phyloP scores from a whole-genome alignment of 306 rosid genomes.

The Vigna nakashimae region DNA sequence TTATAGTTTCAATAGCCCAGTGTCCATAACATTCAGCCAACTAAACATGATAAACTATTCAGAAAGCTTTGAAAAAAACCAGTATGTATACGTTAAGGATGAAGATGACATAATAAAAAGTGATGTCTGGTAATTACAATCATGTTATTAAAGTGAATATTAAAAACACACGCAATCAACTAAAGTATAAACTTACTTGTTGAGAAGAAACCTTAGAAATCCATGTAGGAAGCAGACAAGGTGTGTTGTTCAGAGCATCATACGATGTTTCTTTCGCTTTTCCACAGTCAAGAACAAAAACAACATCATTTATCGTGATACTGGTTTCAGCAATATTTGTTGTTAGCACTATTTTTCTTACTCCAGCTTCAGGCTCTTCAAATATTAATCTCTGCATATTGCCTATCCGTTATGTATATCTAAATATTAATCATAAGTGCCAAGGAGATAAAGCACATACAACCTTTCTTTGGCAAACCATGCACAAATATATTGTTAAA shows the following conservation, averaged over 20 bases:
- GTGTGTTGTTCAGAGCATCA: constrained; percentile 96
- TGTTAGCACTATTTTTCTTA: constrained; percentile 91
- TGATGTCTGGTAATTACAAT: neutral
- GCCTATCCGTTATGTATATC: constrained; percentile 38
- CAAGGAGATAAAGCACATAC: constrained; percentile 23
- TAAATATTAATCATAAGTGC: constrained; percentile 32
- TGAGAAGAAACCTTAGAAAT: constrained; percentile 94
- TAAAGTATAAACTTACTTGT: constrained; percentile 76
- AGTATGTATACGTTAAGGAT: too few relatives aligned
- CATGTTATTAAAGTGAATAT: constrained; percentile 1
- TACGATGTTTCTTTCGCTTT: constrained; percentile 98
- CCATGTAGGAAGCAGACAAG: constrained; percentile 99
- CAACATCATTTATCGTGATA: constrained; percentile 91
- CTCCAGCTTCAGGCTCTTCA: constrained; percentile 79
- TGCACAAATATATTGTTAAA: constrained; percentile 20
- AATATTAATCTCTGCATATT: constrained; percentile 87
- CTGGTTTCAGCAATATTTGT: constrained; percentile 99
- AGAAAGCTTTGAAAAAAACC: too few relatives aligned
- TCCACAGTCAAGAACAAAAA: constrained; percentile 95
- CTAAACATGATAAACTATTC: too few relatives aligned
- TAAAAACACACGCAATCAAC: constrained; percentile 39
- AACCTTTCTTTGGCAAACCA: neutral
- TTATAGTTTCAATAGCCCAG: constrained; percentile 22
- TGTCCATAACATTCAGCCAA: too few relatives aligned
- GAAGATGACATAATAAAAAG: constrained; percentile 17